phyloP scores from a whole-genome alignment of 1,139 yeast genomes.

The Sugiyamaella japonica region DNA sequence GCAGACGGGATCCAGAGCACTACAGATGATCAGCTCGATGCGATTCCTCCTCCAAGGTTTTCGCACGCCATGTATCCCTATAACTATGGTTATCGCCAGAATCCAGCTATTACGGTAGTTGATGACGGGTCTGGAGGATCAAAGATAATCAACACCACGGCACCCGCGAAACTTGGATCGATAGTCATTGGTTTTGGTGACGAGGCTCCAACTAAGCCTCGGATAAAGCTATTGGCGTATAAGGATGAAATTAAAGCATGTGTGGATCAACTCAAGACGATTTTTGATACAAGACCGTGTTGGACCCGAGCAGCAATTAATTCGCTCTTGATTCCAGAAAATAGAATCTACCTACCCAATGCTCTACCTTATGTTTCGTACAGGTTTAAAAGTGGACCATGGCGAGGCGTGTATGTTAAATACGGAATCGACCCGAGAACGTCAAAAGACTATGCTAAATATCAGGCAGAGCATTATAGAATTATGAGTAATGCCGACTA shows the following conservation, averaged over 20 bases:
- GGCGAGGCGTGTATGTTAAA: slow-evolving; percentile 85
- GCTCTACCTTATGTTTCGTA: slow-evolving; percentile 85
- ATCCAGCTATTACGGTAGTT: slow-evolving; percentile 54
- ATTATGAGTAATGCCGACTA: slow-evolving; percentile 44
- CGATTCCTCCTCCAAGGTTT: slow-evolving; percentile 86
- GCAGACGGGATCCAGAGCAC: slow-evolving; percentile 38
- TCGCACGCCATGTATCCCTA: slow-evolving; percentile 76
- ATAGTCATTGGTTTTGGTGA: slow-evolving; percentile 49
- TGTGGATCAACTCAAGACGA: slow-evolving; percentile 50
- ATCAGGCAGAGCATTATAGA: slow-evolving; percentile 85
- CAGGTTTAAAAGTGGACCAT: slow-evolving; percentile 85
- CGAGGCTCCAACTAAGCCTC: slow-evolving; percentile 49
- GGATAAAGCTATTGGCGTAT: slow-evolving; percentile 43
- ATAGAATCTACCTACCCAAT: slow-evolving; percentile 54
- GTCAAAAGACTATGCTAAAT: slow-evolving; percentile 56
- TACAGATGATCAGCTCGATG: slow-evolving; percentile 50
- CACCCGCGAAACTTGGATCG: slow-evolving; percentile 38
- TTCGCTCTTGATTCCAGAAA: slow-evolving; percentile 50
- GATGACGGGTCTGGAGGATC: slow-evolving; percentile 52
- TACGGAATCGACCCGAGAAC: slow-evolving; percentile 77
- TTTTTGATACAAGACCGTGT: slow-evolving; percentile 73
- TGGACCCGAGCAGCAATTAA: slow-evolving; percentile 82
- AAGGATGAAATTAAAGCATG: slow-evolving; percentile 44
- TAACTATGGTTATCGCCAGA: slow-evolving; percentile 63
- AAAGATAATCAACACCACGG: slow-evolving; percentile 36